Conservation (phyloP, 2,329 filamentous ascomycete genomes). For the Aureobasidium sp. region DNA sequence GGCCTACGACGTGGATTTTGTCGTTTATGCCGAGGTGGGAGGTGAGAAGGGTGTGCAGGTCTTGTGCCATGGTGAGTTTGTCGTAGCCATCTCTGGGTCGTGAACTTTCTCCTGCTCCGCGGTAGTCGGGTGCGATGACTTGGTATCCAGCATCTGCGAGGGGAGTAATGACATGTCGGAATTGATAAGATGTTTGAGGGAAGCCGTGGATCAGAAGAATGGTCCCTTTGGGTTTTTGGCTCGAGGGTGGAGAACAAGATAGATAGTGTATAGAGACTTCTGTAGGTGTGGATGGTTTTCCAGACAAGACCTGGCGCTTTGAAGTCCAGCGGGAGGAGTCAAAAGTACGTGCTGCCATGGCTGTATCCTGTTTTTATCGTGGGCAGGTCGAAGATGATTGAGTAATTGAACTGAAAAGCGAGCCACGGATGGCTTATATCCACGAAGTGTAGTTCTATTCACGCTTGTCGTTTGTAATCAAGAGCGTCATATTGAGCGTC, state of each 20-base stretch:
- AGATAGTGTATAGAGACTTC: slow-evolving; percentile 25
- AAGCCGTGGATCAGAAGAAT: slow-evolving; percentile 43
- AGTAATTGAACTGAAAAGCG: not conserved
- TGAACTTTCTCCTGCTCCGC: slow-evolving; percentile 33
- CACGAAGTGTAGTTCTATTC: too few species aligned
- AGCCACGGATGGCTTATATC: too few species aligned
- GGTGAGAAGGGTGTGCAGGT: slow-evolving; percentile 30
- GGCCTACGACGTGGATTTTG: slow-evolving; percentile 38
- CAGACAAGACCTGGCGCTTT: slow-evolving; percentile 13
- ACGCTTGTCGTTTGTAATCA: not conserved
- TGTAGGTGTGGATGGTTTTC: slow-evolving; percentile 2
- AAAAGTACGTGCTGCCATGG: not conserved
- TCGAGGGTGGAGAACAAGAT: slow-evolving; percentile 17
- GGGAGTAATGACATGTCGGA: slow-evolving; percentile 33
- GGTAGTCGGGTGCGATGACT: slow-evolving; percentile 35
- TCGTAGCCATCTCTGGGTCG: slow-evolving; percentile 33
- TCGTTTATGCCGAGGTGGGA: slow-evolving; percentile 29
- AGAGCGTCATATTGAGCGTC: not conserved
- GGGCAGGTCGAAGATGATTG: too few species aligned
- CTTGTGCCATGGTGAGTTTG: slow-evolving; percentile 36
- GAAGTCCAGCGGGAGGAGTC: slow-evolving; percentile 6
- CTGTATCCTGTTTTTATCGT: not conserved
- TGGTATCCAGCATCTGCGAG: slow-evolving; percentile 33
- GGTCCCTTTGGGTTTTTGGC: slow-evolving; percentile 25
- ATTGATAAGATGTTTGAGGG: slow-evolving; percentile 42